These are phyloP conservation scores for Cladosporium sphaerospermum DNA, from an alignment of 2,329 filamentous ascomycete genomes.

Conservation along the genomic window DNA sequence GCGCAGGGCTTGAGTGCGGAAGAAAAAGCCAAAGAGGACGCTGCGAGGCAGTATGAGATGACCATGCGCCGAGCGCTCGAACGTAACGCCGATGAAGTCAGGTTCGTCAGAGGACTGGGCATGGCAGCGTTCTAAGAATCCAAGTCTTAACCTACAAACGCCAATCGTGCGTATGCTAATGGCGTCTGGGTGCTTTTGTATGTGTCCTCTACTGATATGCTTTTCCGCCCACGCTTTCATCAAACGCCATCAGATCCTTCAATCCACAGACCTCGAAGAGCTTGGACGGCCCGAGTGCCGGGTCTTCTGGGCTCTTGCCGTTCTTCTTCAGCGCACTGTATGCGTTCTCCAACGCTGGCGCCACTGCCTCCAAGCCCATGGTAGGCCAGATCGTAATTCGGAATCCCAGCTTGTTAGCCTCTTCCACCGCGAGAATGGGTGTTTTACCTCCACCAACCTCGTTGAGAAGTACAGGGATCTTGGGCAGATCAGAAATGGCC, in stretches of 20 bases:
- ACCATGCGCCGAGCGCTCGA: slow-evolving; percentile 70
- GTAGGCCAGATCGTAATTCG: slow-evolving; percentile 53
- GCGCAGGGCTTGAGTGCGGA: slow-evolving; percentile 44
- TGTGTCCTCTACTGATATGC: slow-evolving; percentile 20
- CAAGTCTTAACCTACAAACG: neutral
- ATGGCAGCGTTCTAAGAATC: slow-evolving; percentile 26
- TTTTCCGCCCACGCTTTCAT: slow-evolving; percentile 40
- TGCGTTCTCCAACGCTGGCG: slow-evolving; percentile 24
- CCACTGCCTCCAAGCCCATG: slow-evolving; percentile 42
- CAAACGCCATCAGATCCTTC: slow-evolving; percentile 46
- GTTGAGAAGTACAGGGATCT: slow-evolving; percentile 49
- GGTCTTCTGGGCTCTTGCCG: slow-evolving; percentile 32
- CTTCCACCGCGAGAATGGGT: slow-evolving; percentile 44
- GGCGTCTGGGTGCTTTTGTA: neutral
- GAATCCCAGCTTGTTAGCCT: slow-evolving; percentile 51
- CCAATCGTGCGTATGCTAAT: neutral
- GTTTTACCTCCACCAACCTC: slow-evolving; percentile 50
- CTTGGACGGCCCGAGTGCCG: slow-evolving; percentile 39
- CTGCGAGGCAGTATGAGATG: slow-evolving; percentile 57
- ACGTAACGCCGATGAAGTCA: slow-evolving; percentile 70
- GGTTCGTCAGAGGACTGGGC: slow-evolving; percentile 65
- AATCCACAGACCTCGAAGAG: slow-evolving; percentile 50
- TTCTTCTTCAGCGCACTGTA: slow-evolving; percentile 31
- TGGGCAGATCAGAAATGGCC: slow-evolving; percentile 42
- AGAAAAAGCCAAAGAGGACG: slow-evolving; percentile 46